These are phyloP conservation scores for Sarocladium kiliense DNA, from an alignment of 2,329 filamentous ascomycete genomes.

Conservation along the genomic window DNA sequence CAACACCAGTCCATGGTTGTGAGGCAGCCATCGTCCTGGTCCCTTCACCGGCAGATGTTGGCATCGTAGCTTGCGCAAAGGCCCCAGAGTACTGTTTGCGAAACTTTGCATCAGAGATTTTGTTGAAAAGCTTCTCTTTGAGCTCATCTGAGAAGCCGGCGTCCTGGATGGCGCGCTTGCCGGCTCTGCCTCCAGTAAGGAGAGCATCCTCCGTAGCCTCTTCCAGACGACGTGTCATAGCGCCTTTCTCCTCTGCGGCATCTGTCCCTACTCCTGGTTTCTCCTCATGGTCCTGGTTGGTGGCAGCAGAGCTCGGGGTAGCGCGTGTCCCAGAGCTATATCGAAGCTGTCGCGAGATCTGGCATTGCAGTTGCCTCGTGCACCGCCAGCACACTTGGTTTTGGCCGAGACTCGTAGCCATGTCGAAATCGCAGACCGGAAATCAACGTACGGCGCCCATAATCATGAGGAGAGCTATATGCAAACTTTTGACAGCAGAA, in stretches of 20 bases:
- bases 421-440: background rate
- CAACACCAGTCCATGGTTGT: constrained; percentile 72
- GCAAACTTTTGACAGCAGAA: no score
- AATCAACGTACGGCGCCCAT: no score
- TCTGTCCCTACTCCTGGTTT: background rate
- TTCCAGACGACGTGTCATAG: constrained; percentile 52
- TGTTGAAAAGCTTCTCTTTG: constrained; percentile 52
- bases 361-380: background rate
- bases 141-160: constrained; percentile 60
- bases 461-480: no score
- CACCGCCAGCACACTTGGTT: background rate
- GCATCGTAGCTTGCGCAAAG: constrained; percentile 43
- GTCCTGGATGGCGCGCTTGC: constrained; percentile 54
- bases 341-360: background rate
- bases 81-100: constrained; percentile 42
- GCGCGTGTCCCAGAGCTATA: background rate
- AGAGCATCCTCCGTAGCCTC: constrained; percentile 61
- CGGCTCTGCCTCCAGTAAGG: constrained; percentile 52
- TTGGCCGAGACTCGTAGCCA: background rate
- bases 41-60: constrained; percentile 58
- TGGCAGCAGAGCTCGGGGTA: background rate
- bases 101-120: constrained; percentile 51
- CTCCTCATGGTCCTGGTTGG: background rate
- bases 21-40: constrained; percentile 60
- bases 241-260: constrained; percentile 21